phyloP scores from a whole-genome alignment of 2,329 filamentous ascomycete genomes.

The Trichophyton equinum region DNA sequence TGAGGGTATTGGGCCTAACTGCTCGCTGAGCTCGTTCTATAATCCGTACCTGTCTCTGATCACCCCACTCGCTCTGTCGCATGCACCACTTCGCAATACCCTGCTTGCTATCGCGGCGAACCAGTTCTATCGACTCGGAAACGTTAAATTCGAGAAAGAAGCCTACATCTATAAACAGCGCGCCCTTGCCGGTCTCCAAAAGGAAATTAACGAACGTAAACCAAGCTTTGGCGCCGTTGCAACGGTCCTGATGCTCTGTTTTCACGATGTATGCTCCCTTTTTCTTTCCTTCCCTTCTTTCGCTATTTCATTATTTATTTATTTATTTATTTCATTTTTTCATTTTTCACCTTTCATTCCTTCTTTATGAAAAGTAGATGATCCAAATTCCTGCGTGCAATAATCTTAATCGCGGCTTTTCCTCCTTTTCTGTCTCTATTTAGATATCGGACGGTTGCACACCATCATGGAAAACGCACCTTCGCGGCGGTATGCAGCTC shows the following conservation, averaged over 20 bases:
- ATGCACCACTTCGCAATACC: conserved; percentile 17
- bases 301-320: too few relatives aligned
- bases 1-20: conserved; percentile 20
- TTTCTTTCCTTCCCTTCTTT: background rate
- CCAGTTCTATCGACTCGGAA: conserved; percentile 19
- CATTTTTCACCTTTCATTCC: too few relatives aligned
- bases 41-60: conserved; percentile 22
- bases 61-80: conserved; percentile 16
- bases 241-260: conserved; percentile 25
- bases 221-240: conserved; percentile 19
- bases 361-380: background rate
- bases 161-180: conserved; percentile 19
- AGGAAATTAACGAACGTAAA: conserved; percentile 12
- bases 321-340: too few relatives aligned
- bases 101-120: conserved; percentile 22
- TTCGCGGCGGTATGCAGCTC: conserved; percentile 20
- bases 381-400: background rate
- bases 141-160: conserved; percentile 16
- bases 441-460: conserved; percentile 24
- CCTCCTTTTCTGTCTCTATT: background rate
- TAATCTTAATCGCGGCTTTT: conserved; percentile 4
- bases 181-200: conserved; percentile 18
- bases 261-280: conserved; percentile 18
- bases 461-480: conserved; percentile 23
- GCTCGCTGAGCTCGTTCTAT: conserved; percentile 19